Evolutionary conservation across 768 basidiomycete species (phyloP).

Genomic region (Leccinum barrowsii): DNA sequence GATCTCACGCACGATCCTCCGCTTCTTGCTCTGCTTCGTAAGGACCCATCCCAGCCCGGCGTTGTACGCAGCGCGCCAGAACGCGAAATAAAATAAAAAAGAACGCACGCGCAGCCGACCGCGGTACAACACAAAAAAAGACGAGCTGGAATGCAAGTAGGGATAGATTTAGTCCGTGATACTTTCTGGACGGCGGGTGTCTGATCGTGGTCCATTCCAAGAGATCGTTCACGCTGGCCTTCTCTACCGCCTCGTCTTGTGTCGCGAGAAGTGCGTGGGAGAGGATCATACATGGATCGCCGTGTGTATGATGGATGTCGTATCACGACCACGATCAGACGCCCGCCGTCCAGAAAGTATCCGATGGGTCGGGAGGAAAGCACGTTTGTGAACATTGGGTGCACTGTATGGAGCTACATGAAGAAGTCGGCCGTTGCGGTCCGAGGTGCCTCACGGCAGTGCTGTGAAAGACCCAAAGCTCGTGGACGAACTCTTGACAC

Average conservation of each 20-base stretch:
- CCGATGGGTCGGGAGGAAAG: too few relatives aligned
- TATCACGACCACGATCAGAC: too few relatives aligned
- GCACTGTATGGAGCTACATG: too few relatives aligned
- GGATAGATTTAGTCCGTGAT: conserved; percentile 72
- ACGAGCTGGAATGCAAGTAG: conserved; percentile 72
- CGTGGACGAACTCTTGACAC: too few relatives aligned
- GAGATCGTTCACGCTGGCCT: conserved; percentile 1
- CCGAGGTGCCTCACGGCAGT: too few relatives aligned
- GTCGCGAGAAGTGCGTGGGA: conserved; percentile 5
- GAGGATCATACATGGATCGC: background rate
- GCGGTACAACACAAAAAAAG: conserved; percentile 65
- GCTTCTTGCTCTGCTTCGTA: conserved; percentile 92
- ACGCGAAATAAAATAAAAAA: conserved; percentile 91
- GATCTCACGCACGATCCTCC: conserved; percentile 86
- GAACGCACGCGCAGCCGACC: conserved; percentile 51
- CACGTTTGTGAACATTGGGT: too few relatives aligned
- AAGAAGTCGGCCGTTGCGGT: too few relatives aligned
- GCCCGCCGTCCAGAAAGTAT: too few relatives aligned
- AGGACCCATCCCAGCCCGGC: conserved; percentile 91
- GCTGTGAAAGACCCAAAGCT: too few relatives aligned
- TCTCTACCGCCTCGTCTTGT: conserved; percentile 5
- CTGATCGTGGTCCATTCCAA: too few relatives aligned
- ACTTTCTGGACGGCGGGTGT: too few relatives aligned
- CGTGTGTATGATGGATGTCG: too few relatives aligned
- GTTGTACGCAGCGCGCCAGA: conserved; percentile 92